Conservation (phyloP, 2,329 filamentous ascomycete species). For the Ceratocystis eucalypticola region DNA sequence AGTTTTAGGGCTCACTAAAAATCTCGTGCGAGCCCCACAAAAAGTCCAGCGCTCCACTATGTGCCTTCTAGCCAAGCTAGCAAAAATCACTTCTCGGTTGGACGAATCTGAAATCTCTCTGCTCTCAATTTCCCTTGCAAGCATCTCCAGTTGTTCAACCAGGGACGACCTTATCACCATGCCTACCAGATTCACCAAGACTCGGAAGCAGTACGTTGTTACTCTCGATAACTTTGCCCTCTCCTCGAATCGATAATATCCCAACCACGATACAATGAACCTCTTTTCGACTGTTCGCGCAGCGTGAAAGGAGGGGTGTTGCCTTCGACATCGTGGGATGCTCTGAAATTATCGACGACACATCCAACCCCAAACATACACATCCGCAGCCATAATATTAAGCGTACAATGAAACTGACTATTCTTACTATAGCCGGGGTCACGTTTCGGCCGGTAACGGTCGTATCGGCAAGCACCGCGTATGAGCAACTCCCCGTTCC, state of each 20-base stretch:
- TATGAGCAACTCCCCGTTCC: conserved; percentile 14
- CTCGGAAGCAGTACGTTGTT: conserved; percentile 59
- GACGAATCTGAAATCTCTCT: conserved; percentile 18
- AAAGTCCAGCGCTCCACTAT: conserved; percentile 14
- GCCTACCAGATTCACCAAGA: conserved; percentile 64
- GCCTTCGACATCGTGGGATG: conserved; percentile 16
- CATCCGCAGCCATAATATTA: conserved; percentile 8
- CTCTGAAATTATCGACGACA: conserved; percentile 13
- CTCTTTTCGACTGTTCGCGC: conserved; percentile 10
- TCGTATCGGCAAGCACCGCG: conserved; percentile 93
- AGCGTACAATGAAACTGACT: conserved; percentile 23
- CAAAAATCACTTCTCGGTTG: conserved; percentile 18
- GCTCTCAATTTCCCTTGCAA: conserved; percentile 18
- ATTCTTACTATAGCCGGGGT: conserved; percentile 55
- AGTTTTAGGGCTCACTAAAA: conserved; percentile 18
- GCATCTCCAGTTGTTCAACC: conserved; percentile 23
- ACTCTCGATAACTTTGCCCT: conserved; percentile 13
- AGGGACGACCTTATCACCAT: conserved; percentile 35
- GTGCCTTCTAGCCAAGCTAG: conserved; percentile 13
- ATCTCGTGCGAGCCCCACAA: conserved; percentile 17
- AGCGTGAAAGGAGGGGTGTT: conserved; percentile 16
- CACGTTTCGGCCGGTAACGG: conserved; percentile 97
- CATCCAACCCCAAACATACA: not conserved
- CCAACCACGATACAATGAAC: conserved; percentile 18
- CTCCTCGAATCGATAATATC: conserved; percentile 18